Base-by-base conservation (phyloP, 306 rosid species). In the Echinosophora koreensis region DNA sequence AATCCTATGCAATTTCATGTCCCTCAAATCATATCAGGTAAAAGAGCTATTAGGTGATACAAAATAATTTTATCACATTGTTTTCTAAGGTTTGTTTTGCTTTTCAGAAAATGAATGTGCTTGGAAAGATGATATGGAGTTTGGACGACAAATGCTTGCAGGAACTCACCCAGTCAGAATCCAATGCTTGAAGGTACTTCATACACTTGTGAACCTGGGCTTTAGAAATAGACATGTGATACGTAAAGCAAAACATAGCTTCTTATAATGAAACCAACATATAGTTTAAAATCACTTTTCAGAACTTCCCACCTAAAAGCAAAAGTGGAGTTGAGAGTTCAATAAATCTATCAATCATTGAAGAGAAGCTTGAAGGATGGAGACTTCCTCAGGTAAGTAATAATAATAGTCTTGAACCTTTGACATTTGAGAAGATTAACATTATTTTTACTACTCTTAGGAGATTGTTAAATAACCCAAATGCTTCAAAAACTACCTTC, bases 61-160 rank as follows among this genome's bases (percentile, higher is more conserved):
- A 68, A 57, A 58, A 8, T 57, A 57, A 8, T 38, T 17, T 58
- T 35, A 47, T 47, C 55, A 41, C 27, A 50, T 67, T 59, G 32
- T 62, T 77, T 60, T 57, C n/a, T 68, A 13, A 51, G 66, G 46
- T 16, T 11, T 58, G 4, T 18, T 73, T 66, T 44, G 13, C 13
- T 17, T 58, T 11, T 16, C 73, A 92, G 97, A 84, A 80, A 72
- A 87, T 58, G 86, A 80, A 73, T 66, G 78, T 76, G 88, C 86
- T 63, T 92, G 93, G 97, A 80, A 65, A 80, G 88, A 86, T 71
- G 97, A 92, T 34, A 82, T 80, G 22, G 96, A 92, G 77, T 92
- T 92, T 67, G 96, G 80, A n/a, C 60, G 97, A 81, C 92, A 92
- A 82, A 87, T 89, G 90, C 87, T 92, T 61, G 96, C 97, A 17